Base-by-base conservation (phyloP, 257 asterid species). In the Hygrophila difformis region DNA sequence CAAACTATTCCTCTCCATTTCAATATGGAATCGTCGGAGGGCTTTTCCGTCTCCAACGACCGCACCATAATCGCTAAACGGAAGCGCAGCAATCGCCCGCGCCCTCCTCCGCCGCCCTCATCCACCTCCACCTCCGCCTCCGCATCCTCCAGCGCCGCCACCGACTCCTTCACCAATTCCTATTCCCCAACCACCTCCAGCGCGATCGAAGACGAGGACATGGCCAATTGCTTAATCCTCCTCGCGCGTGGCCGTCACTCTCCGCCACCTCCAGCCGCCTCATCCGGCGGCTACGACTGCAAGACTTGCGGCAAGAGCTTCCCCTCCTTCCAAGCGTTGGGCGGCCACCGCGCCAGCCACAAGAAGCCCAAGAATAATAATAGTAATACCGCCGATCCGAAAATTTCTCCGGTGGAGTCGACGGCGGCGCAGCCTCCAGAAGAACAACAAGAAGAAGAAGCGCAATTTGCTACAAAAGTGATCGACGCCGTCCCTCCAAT, bases 51-150 rank as follows among this genome's bases (percentile, higher is more conserved):
- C 15, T 68, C 69, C 8, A 58, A 12, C 36, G 87, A 78, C 47
- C 85, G 57, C 6, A 28, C n/a, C n/a, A n/a, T 61, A 43, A 53
- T 76, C 69, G 55, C 68, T 9, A 86, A 79, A 64, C 66, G 83
- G 46, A 86, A 72, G 57, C 85, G 92, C 6, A 66, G 70, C 28
- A 81, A 78, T 68, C 84, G 83, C 15, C 74, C 48, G 6, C 73
- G 9, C 34, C 75, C 15, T 71, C 77, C 33, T 81, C 93, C 55
- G 40, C 83, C 56, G 72, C 88, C 29, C 69, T 84, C 0, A 74
- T 60, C 29, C 29, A 24, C 29, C 29, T 3, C 29, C 29, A 7
- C 29, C 29, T 24, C 5, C 5, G 29, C 29, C 29, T 24, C 29
- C 4, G 33, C 14, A 17, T 20, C 13, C 23, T 45, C 35, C 5